These are phyloP conservation scores for Epithele typhae DNA, from an alignment of 768 basidiomycete genomes.

Conservation along the genomic window DNA sequence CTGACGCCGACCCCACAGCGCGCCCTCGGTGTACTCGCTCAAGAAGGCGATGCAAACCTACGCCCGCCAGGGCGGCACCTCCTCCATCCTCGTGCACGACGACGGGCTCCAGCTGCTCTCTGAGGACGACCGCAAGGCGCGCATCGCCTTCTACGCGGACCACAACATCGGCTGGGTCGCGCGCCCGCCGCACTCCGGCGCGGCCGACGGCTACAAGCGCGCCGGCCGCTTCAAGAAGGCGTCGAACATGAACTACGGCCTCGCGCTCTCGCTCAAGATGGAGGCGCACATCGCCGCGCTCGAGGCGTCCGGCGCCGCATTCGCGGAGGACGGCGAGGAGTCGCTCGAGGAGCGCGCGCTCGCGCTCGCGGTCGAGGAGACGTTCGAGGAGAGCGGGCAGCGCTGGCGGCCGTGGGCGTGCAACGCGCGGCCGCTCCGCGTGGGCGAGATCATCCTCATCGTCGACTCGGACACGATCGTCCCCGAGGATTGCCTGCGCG, in stretches of 20 bases:
- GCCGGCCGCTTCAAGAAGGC: slow-evolving; percentile 94
- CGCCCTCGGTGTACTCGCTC: slow-evolving; percentile 70
- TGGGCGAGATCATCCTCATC: slow-evolving; percentile 77
- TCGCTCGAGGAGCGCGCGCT: slow-evolving; percentile 69
- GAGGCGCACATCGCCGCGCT: slow-evolving; percentile 45
- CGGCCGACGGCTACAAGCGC: slow-evolving; percentile 66
- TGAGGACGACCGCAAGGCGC: slow-evolving; percentile 56
- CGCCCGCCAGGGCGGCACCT: slow-evolving; percentile 84
- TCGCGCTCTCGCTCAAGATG: slow-evolving; percentile 58
- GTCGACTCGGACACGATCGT: slow-evolving; percentile 80
- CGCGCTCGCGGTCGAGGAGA: slow-evolving; percentile 70
- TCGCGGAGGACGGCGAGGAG: slow-evolving; percentile 39
- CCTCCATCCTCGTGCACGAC: slow-evolving; percentile 76
- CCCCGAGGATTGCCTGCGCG: slow-evolving; percentile 86
- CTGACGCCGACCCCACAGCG: slow-evolving; percentile 31
- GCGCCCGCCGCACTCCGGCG: slow-evolving; percentile 62
- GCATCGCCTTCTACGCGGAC: slow-evolving; percentile 70
- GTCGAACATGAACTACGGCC: slow-evolving; percentile 85
- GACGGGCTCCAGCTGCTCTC: slow-evolving; percentile 73
- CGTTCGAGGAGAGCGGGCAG: slow-evolving; percentile 51
- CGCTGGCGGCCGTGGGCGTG: slow-evolving; percentile 72
- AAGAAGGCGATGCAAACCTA: slow-evolving; percentile 89
- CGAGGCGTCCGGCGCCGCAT: slow-evolving; percentile 28
- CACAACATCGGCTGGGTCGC: slow-evolving; percentile 83
- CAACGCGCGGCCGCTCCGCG: slow-evolving; percentile 69